Evolutionary conservation across 202 grass and related monocot genomes (phyloP), one percentile per base, ranked within the genome.

Genomic region (Panicum hallii): DNA sequence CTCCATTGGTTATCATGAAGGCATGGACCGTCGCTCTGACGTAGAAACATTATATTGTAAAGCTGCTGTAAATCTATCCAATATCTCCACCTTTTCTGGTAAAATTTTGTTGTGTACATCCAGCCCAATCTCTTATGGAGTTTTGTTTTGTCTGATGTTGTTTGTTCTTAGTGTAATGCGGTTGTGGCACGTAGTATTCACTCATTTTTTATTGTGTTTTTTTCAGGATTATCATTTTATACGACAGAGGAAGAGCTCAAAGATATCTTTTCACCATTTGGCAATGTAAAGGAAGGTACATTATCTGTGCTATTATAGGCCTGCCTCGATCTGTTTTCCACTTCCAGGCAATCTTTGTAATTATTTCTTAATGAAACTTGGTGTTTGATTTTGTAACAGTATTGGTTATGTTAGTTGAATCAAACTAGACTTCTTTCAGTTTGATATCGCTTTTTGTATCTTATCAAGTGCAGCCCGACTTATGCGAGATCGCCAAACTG

Each of bases 151-250:
- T 19, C 41, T 67, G 50, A 28, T 56, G 48, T 26, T 26, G 26
- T 72, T 83, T 76, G 14, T 47, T 67, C 16, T 38, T 66, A n/a
- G 6, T 58, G 32, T 40, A 48, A 16, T 10, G 5, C 22, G 19
- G 19, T 30, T 70, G 41, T 45, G 40, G 12, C 55, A 46, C 53
- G 47, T 49, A 68, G 23, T 45, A 75, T 43, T 30, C 45, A 54
- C 56, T 72, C 13, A 26, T 6, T 13, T 38, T 36, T 13, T 13
- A 6, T 60, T 69, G 64, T 68, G 36, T 23, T 89, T 80, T 26
- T 74, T 77, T 50, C 79, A 94, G 93, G 82, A 73, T 57, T 95
- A 38, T 94, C 91, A 62, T 75, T 89, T 86, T 99, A 98, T 86
- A 95, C 90, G 44, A 94, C 88, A 4, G 84, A 93, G 75, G 88